These are phyloP conservation scores for Rhododendron henanense DNA, from an alignment of 148 eudicot species.

Conservation along the genomic window DNA sequence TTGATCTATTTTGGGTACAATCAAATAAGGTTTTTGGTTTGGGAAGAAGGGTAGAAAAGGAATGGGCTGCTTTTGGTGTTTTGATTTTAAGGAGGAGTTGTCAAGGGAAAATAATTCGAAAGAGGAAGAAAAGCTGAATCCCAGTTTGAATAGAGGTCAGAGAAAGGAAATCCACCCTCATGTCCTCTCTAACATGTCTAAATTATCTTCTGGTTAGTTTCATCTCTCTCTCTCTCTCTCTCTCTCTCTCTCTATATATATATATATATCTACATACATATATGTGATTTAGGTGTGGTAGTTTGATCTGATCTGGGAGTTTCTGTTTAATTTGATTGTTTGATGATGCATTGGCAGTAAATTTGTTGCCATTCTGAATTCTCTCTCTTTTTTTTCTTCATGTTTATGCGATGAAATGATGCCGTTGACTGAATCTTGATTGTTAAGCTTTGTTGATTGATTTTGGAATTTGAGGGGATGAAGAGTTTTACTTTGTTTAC, in stretches of 20 bases:
- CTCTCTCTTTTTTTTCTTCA: background rate
- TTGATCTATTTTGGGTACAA: background rate
- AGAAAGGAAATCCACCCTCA: conserved; percentile 32
- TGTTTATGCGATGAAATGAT: background rate
- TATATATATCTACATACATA: background rate
- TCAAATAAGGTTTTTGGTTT: background rate
- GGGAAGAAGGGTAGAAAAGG: background rate
- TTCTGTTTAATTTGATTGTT: background rate
- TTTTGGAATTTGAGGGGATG: background rate
- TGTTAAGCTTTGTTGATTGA: background rate
- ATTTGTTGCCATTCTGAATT: background rate
- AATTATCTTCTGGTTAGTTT: conserved; percentile 70
- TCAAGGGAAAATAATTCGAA: conserved; percentile 42
- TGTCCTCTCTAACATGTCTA: conserved; percentile 58
- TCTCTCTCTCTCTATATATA: background rate
- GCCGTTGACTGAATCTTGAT: background rate
- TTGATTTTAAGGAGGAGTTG: conserved; percentile 67
- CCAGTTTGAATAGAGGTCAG: conserved; percentile 38
- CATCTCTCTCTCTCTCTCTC: background rate
- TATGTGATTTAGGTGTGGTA: background rate
- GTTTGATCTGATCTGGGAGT: conserved; percentile 33
- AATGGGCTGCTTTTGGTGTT: conserved; percentile 92
- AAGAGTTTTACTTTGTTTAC: background rate
- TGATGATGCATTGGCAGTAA: background rate
- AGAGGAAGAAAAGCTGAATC: conserved; percentile 65